Percentiles rank a stretch among this genome's conserved stretches.
Conservation (phyloP, 225 moss, liverwort and hornwort genomes). For the Marchantia polymorpha region DNA sequence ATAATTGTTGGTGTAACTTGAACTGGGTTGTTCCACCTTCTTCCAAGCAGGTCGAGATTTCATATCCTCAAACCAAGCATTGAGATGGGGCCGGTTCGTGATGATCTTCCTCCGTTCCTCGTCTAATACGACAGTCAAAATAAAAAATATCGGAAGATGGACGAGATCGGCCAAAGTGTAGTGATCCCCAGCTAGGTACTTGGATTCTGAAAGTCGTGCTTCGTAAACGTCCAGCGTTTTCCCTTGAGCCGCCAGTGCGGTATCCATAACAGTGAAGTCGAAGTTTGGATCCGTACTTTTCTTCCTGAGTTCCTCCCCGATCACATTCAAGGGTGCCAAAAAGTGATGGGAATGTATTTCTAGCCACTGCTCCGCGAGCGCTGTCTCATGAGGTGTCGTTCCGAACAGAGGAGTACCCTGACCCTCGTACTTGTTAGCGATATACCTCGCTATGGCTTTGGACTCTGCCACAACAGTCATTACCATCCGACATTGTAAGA, state of each 20-base stretch:
- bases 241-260: slow-evolving; percentile 1
- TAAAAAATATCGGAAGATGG: slow-evolving; percentile 43
- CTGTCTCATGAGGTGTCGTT: not conserved
- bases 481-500: no score
- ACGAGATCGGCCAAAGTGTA: slow-evolving; percentile 62
- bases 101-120: not conserved
- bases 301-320: not conserved
- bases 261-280: not conserved
- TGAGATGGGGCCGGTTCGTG: slow-evolving; percentile 6
- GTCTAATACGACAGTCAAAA: not conserved
- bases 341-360: slow-evolving; percentile 30
- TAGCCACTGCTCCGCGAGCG: slow-evolving; percentile 31
- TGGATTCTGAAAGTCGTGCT: slow-evolving; percentile 38
- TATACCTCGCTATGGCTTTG: slow-evolving; percentile 18
- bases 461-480: slow-evolving; percentile 14
- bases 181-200: slow-evolving; percentile 65
- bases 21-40: no score
- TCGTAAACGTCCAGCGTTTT: slow-evolving; percentile 57
- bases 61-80: slow-evolving; percentile 29
- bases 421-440: slow-evolving; percentile 10
- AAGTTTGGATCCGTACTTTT: not conserved
- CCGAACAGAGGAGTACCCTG: slow-evolving; percentile 24
- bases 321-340: not conserved
- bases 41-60: slow-evolving; percentile 22
- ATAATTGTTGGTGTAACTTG: no score